phyloP scores from a whole-genome alignment of 108 stramenopile genomes.

The Aurantiochytrium sp. region DNA sequence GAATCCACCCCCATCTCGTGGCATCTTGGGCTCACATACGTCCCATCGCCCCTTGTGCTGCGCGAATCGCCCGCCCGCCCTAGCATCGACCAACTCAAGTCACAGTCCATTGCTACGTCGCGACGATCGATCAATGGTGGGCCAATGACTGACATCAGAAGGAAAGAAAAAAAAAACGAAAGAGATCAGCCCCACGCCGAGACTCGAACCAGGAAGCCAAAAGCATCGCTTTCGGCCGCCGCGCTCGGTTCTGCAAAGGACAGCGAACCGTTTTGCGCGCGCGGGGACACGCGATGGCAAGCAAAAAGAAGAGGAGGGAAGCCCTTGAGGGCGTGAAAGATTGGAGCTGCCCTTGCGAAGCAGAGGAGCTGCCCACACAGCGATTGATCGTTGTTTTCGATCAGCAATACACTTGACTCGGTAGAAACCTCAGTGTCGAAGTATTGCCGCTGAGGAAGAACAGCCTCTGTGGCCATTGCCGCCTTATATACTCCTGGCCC shows the following conservation, averaged over 20 bases:
- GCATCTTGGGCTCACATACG: no score
- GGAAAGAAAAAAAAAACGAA: no score
- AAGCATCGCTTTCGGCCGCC: background rate
- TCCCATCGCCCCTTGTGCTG: no score
- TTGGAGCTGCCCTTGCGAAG: background rate
- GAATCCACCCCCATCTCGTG: no score
- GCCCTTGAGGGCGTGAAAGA: background rate
- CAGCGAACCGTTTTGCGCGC: background rate
- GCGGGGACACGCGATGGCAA: background rate
- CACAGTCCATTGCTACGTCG: no score
- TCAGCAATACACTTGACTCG: constrained; percentile 9
- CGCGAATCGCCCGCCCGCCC: no score
- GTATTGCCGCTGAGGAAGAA: constrained; percentile 9
- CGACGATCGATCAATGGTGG: no score
- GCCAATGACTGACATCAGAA: no score
- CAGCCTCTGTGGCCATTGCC: background rate
- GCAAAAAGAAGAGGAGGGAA: background rate
- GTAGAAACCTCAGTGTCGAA: constrained; percentile 9
- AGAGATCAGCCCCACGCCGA: no score
- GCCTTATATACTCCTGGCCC: background rate
- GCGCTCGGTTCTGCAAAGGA: background rate
- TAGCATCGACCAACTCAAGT: no score
- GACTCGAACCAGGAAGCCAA: background rate
- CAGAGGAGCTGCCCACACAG: background rate
- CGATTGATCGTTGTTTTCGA: constrained; percentile 10